These are phyloP conservation scores for Colletotrichum nymphaeae DNA, from an alignment of 2,329 filamentous ascomycete genomes.

Conservation along the genomic window DNA sequence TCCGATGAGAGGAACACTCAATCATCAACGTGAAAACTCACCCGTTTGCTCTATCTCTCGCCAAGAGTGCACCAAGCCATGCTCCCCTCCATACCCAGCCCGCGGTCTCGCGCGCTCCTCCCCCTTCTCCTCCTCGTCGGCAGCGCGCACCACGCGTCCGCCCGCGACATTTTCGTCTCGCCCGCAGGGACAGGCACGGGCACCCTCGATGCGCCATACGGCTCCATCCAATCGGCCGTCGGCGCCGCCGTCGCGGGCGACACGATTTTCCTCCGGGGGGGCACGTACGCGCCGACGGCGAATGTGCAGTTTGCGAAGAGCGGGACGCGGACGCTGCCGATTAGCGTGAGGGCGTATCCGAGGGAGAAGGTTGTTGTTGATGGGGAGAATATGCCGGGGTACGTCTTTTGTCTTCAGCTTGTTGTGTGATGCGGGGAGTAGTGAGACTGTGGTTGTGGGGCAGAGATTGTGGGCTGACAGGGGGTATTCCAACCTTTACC, in stretches of 20 bases:
- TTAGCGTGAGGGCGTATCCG: slow-evolving; percentile 52
- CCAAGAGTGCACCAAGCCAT: neutral
- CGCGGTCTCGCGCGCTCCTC: neutral
- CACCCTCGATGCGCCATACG: slow-evolving; percentile 49
- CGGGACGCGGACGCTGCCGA: slow-evolving; percentile 50
- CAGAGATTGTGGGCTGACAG: neutral
- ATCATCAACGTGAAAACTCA: too few species aligned
- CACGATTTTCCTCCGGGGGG: slow-evolving; percentile 53
- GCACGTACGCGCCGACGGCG: slow-evolving; percentile 53
- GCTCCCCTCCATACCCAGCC: neutral
- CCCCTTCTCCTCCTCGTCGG: neutral
- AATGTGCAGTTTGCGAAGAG: slow-evolving; percentile 56
- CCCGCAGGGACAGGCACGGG: slow-evolving; percentile 51
- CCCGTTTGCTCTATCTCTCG: too few species aligned
- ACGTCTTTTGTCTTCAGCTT: neutral
- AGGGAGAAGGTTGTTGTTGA: slow-evolving; percentile 56
- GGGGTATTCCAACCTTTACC: neutral
- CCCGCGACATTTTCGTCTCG: slow-evolving; percentile 51
- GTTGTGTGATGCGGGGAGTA: too few species aligned
- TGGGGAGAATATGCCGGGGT: slow-evolving; percentile 52
- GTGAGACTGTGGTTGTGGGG: too few species aligned
- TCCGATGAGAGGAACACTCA: neutral
- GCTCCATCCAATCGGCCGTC: slow-evolving; percentile 55
- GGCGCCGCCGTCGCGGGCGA: slow-evolving; percentile 54
- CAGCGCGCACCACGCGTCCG: neutral